Evolutionary conservation across 2,329 filamentous ascomycete species (phyloP).

Genomic region (Tolypocladium amazonense): DNA sequence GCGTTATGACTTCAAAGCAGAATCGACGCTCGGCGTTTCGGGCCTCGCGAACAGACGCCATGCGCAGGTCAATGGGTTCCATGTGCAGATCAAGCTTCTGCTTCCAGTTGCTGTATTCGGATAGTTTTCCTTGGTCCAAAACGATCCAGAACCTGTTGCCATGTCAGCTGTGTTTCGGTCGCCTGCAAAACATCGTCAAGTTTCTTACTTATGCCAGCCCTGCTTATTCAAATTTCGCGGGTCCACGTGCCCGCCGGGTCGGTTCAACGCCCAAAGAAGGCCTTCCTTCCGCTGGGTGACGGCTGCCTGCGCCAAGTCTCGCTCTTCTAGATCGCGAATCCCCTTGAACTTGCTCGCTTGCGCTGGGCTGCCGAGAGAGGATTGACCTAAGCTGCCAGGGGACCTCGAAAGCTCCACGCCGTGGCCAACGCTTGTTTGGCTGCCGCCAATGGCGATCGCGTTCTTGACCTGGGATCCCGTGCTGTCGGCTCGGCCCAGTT

Average conservation of each 20-base stretch:
- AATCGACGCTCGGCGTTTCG: slow-evolving; percentile 90
- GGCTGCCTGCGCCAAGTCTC: slow-evolving; percentile 45
- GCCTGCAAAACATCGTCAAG: no score
- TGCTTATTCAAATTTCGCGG: slow-evolving; percentile 93
- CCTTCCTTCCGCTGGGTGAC: slow-evolving; percentile 77
- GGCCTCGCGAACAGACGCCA: slow-evolving; percentile 93
- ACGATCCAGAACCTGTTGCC: slow-evolving; percentile 86
- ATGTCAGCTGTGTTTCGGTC: not conserved
- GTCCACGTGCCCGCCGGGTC: slow-evolving; percentile 88
- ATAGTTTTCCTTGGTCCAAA: slow-evolving; percentile 88
- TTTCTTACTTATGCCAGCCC: slow-evolving; percentile 90
- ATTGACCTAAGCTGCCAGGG: slow-evolving; percentile 40
- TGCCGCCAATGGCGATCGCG: slow-evolving; percentile 33
- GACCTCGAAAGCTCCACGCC: slow-evolving; percentile 41
- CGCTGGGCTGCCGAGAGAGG: slow-evolving; percentile 37
- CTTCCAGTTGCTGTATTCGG: slow-evolving; percentile 99
- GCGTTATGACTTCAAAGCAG: slow-evolving; percentile 97
- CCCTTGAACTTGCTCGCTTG: slow-evolving; percentile 67
- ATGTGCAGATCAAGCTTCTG: slow-evolving; percentile 93
- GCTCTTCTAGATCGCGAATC: slow-evolving; percentile 84
- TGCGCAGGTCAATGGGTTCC: slow-evolving; percentile 92
- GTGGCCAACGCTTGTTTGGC: slow-evolving; percentile 18
- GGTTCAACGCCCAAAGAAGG: slow-evolving; percentile 84
- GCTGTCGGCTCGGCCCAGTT: slow-evolving; percentile 64
- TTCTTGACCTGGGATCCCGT: slow-evolving; percentile 56